Evolutionary conservation across 2,329 filamentous ascomycete species (phyloP).

Genomic region (Pyricularia sp.): DNA sequence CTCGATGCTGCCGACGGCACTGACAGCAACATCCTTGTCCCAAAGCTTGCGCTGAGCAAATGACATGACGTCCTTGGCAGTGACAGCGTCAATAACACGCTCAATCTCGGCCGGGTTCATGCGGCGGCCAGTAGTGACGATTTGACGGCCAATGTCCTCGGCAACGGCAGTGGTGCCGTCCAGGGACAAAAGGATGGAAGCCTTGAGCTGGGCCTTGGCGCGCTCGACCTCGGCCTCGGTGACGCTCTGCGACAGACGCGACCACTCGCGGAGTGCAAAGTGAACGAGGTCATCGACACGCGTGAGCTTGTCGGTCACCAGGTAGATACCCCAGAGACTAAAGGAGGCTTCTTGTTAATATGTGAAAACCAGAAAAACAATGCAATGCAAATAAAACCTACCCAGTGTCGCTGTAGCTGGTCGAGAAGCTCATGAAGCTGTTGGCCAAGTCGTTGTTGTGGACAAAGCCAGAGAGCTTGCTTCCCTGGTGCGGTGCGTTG

Average conservation of each 20-base stretch:
- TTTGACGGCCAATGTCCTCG: conserved; percentile 96
- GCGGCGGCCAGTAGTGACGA: conserved; percentile 90
- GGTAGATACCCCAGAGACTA: conserved; percentile 99
- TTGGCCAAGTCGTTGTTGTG: conserved; percentile 93
- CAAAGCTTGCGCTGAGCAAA: conserved; percentile 92
- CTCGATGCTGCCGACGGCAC: conserved; percentile 87
- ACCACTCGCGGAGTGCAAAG: conserved; percentile 98
- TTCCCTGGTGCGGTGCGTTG: conserved; percentile 91
- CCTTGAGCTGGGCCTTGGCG: conserved; percentile 98
- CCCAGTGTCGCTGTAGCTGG: conserved; percentile 98
- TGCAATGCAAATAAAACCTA: conserved; percentile 33
- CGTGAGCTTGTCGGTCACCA: conserved; percentile 81
- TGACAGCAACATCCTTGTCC: conserved; percentile 93
- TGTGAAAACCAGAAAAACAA: not conserved
- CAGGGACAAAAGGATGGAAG: conserved; percentile 89
- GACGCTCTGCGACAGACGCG: conserved; percentile 81
- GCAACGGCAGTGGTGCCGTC: conserved; percentile 95
- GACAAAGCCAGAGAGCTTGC: conserved; percentile 92
- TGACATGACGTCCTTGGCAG: conserved; percentile 92
- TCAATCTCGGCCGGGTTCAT: conserved; percentile 91
- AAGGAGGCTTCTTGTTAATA: conserved; percentile 4
- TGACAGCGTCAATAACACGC: conserved; percentile 75
- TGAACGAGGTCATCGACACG: conserved; percentile 90
- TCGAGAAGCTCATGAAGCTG: conserved; percentile 99
- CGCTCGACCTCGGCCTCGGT: conserved; percentile 87